phyloP scores from a whole-genome alignment of 176 grass and related monocot species.

The Poa annua region DNA sequence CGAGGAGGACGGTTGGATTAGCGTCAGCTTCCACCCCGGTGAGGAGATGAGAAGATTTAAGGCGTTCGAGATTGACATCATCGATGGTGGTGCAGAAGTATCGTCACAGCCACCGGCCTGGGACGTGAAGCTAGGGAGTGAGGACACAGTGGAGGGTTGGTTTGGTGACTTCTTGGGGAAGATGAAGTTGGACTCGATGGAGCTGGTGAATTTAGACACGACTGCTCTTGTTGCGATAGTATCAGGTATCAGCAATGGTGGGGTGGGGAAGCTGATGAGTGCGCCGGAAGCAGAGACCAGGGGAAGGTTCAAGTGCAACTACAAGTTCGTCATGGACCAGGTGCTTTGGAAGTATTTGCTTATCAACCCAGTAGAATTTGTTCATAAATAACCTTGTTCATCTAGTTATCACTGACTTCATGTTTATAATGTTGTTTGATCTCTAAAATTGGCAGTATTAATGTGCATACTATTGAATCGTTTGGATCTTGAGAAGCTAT shows the following conservation, averaged over 20 bases:
- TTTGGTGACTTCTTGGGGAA: constrained; percentile 60
- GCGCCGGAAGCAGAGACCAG: constrained; percentile 47
- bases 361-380: constrained; percentile 18
- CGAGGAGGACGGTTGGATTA: constrained; percentile 61
- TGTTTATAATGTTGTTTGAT: constrained; percentile 15
- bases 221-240: constrained; percentile 78
- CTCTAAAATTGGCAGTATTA: neutral
- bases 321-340: constrained; percentile 84
- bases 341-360: constrained; percentile 37
- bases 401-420: constrained; percentile 15
- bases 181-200: constrained; percentile 46
- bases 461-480: neutral
- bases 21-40: constrained; percentile 37
- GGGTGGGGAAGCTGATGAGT: constrained; percentile 61
- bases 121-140: neutral
- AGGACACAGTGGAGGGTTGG: neutral
- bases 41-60: constrained; percentile 50
- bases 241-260: constrained; percentile 90
- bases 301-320: constrained; percentile 86
- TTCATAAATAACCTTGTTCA: constrained; percentile 15
- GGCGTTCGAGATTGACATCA: constrained; percentile 68
- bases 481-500: neutral
- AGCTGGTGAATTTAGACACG: constrained; percentile 86
- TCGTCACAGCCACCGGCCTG: neutral
- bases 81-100: neutral